Conservation (phyloP, 1,139 yeast species). For the Kodamaea fungicola region DNA sequence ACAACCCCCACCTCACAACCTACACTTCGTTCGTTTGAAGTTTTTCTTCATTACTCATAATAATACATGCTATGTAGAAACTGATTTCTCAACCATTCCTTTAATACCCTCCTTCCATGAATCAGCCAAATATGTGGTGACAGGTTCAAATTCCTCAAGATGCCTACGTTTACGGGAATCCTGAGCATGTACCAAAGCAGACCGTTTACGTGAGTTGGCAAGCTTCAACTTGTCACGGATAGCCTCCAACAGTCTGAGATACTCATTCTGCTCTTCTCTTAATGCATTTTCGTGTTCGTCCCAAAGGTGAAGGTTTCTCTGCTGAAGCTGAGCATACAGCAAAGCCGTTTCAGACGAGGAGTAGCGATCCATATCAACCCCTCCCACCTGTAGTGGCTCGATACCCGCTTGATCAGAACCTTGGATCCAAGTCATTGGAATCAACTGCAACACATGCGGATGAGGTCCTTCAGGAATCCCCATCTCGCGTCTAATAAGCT, state of each 20-base stretch:
- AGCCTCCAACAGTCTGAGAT: slow-evolving; percentile 16
- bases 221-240: slow-evolving; percentile 16
- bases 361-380: slow-evolving; percentile 33
- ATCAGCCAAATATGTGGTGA: slow-evolving; percentile 29
- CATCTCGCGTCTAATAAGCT: slow-evolving; percentile 28
- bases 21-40: no score
- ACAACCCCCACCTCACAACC: no score
- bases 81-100: slow-evolving; percentile 33
- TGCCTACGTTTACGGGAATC: slow-evolving; percentile 32
- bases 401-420: not conserved
- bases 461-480: slow-evolving; percentile 8
- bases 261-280: slow-evolving; percentile 16
- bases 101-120: slow-evolving; percentile 41
- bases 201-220: slow-evolving; percentile 26
- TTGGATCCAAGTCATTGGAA: not conserved
- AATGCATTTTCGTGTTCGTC: slow-evolving; percentile 20
- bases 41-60: no score
- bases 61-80: slow-evolving; percentile 6
- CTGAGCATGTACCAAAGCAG: slow-evolving; percentile 27
- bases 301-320: slow-evolving; percentile 24
- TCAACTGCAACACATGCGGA: slow-evolving; percentile 3
- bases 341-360: slow-evolving; percentile 29
- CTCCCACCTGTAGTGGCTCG: slow-evolving; percentile 6
- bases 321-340: slow-evolving; percentile 29
- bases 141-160: slow-evolving; percentile 31